Conservation (phyloP, 2,329 filamentous ascomycete species). For the Seiridium unicorne region DNA sequence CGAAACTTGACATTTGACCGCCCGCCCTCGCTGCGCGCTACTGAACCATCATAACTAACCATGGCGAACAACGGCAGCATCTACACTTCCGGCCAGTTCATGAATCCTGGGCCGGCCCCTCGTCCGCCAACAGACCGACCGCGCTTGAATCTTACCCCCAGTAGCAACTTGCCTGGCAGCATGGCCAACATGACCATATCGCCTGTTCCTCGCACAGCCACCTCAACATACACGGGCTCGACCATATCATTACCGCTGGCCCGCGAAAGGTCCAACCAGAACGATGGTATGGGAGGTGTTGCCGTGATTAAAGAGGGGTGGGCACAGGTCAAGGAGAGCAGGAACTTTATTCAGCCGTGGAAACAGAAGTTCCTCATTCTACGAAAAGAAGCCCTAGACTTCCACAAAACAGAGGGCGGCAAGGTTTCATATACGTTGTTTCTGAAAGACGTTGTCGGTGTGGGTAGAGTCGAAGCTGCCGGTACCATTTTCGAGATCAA, state of each 20-base stretch:
- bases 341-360: constrained; percentile 80
- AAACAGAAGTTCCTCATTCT: constrained; percentile 90
- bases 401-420: constrained; percentile 86
- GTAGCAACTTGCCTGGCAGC: constrained; percentile 71
- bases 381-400: constrained; percentile 89
- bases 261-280: constrained; percentile 57
- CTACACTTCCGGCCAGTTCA: constrained; percentile 70
- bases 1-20: constrained; percentile 1
- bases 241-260: constrained; percentile 71
- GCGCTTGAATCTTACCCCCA: constrained; percentile 76
- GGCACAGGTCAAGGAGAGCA: constrained; percentile 87
- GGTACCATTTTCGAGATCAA: constrained; percentile 95
- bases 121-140: constrained; percentile 83
- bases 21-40: neutral
- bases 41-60: constrained; percentile 14
- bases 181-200: constrained; percentile 79
- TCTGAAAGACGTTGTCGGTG: constrained; percentile 83
- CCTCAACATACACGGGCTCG: constrained; percentile 67
- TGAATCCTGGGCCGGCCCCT: constrained; percentile 95
- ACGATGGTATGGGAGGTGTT: constrained; percentile 65
- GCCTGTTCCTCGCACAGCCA: constrained; percentile 63
- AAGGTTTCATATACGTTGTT: constrained; percentile 85
- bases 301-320: constrained; percentile 78
- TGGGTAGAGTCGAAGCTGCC: constrained; percentile 86
- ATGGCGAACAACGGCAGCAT: constrained; percentile 40